Percentiles rank a stretch among this genome's conserved stretches.
These are phyloP conservation scores for Betula pendula DNA, from an alignment of 306 rosid genomes.

Conservation along the genomic window DNA sequence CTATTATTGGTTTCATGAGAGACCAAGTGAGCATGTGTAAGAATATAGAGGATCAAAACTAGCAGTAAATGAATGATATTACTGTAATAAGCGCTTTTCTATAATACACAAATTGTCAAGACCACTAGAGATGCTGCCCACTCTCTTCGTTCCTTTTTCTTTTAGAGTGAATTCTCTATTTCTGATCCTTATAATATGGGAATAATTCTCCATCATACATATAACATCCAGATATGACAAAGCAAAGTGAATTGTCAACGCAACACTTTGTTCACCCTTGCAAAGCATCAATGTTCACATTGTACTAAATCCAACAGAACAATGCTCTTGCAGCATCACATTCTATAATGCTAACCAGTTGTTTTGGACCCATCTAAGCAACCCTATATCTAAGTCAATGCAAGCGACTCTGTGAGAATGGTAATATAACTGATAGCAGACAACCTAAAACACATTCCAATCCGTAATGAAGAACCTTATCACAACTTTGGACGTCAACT, in stretches of 20 bases:
- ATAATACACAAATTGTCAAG: neutral
- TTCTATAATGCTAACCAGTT: neutral
- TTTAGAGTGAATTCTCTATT: neutral
- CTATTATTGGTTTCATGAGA: neutral
- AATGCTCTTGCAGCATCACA: neutral
- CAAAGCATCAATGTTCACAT: neutral
- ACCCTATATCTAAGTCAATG: neutral
- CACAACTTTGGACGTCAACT: conserved; percentile 19
- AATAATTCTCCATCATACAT: neutral
- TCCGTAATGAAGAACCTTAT: neutral
- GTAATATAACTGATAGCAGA: neutral
- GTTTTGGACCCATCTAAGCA: neutral
- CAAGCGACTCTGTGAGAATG: neutral
- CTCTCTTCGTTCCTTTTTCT: neutral
- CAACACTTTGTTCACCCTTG: neutral
- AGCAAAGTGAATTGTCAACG: neutral
- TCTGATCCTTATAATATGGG: neutral
- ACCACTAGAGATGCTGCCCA: neutral
- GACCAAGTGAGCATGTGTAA: neutral
- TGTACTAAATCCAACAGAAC: neutral
- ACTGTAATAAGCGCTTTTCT: neutral
- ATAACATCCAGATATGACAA: neutral
- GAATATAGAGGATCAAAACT: neutral
- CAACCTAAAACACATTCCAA: neutral
- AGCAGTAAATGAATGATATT: neutral